phyloP scores from a whole-genome alignment of 768 basidiomycete genomes.

The Mycena galopus region DNA sequence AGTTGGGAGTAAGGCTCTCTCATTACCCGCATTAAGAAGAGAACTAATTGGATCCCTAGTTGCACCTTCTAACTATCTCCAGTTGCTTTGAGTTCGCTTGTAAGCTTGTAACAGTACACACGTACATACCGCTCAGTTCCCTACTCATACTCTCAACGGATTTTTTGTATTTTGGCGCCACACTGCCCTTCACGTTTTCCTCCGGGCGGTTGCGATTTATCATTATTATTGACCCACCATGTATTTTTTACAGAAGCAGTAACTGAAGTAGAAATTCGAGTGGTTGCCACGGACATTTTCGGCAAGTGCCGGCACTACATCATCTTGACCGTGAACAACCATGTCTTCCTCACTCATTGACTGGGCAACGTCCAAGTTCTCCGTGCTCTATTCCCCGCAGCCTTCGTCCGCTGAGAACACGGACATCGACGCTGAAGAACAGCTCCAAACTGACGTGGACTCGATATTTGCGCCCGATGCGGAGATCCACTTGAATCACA shows the following conservation, averaged over 20 bases:
- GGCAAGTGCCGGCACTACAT: too few relatives aligned
- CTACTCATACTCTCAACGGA: not conserved
- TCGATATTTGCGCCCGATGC: slow-evolving; percentile 28
- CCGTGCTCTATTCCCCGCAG: slow-evolving; percentile 16
- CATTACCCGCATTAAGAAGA: not conserved
- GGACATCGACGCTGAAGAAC: not conserved
- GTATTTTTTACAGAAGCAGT: too few relatives aligned
- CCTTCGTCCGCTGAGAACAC: not conserved
- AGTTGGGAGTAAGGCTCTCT: slow-evolving; percentile 17
- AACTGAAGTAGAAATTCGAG: too few relatives aligned
- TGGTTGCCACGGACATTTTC: too few relatives aligned
- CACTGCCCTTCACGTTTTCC: not conserved
- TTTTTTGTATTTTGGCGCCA: not conserved
- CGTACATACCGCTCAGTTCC: not conserved
- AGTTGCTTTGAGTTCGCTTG: slow-evolving; percentile 51
- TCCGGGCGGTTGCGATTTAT: not conserved
- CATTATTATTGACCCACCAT: not conserved
- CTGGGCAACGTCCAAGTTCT: slow-evolving; percentile 24
- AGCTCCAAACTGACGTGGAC: slow-evolving; percentile 9
- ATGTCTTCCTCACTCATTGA: slow-evolving; percentile 24
- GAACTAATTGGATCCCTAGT: slow-evolving; percentile 54
- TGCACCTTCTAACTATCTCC: slow-evolving; percentile 87
- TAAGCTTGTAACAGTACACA: not conserved
- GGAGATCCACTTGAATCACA: slow-evolving; percentile 30
- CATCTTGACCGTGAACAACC: not conserved